Base-by-base conservation (phyloP, 2,329 filamentous ascomycete species). In the Thielaviopsis ethacetica region DNA sequence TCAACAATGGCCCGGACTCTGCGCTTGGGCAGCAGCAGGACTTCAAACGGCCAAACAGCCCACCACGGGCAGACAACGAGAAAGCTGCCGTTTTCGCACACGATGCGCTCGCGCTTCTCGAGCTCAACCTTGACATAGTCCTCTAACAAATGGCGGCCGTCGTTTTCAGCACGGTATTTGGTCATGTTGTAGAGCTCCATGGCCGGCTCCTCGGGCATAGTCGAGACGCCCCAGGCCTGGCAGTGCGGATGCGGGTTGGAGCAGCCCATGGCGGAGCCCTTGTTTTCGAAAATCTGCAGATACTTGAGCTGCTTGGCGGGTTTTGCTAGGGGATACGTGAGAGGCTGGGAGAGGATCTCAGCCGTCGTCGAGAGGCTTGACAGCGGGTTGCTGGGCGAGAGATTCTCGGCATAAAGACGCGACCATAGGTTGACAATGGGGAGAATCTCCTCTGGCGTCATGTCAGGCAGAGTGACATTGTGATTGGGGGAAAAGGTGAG, bases 201-300 rank as follows among this genome's bases (percentile, higher is more conserved):
- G 1, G 79, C 80, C 0, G 89, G 89, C 71, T 98, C 93, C 68
- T 97, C 91, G 0, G 93, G 93, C 64, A 96, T 74, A 6, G 84
- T 86, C 22, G 88, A 95, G 0, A 91, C 95, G 1, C 89, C 93
- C 93, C 93, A 98, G 63, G 96, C 79, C 71, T 98, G 93, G 61
- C 93, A 91, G 72, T 98, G 93, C 0, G 93, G 93, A 70, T 98
- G 93, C 0, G 93, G 93, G 70, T 98, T 98, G 1, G 91, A 97
- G 75, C 93, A 98, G 56, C 93, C 93, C 93, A 98, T 98, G 12
- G 91, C 89, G 0, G 87, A 83, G 56, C 93, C 93, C 73, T 98
- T 98, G 76, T 98, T 98, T 74, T 98, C 93, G 63, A 98, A 98
- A 63, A 98, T 97, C 69, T 98, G 93, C 91, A 98, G 96, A 73